These are phyloP conservation scores for Xylariaceae sp. DNA, from an alignment of 2,329 filamentous ascomycete species.

Conservation along the genomic window DNA sequence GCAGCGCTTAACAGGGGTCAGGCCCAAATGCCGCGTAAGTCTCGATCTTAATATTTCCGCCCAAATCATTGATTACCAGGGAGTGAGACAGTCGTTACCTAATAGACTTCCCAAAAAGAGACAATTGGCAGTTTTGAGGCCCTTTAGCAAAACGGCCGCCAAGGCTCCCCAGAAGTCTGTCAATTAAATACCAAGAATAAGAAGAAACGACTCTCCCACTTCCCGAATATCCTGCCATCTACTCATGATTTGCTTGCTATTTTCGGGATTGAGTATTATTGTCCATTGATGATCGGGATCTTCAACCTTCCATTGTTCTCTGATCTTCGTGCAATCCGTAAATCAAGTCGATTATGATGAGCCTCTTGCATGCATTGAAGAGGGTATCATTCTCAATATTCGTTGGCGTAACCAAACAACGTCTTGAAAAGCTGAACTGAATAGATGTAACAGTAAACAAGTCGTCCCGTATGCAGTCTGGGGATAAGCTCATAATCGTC, in stretches of 20 bases:
- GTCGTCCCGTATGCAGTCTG: not conserved
- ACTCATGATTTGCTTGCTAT: constrained; percentile 1
- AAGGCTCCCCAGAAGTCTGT: no score
- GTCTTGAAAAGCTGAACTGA: no score
- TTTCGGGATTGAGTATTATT: not conserved
- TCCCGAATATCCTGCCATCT: not conserved
- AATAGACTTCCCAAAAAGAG: no score
- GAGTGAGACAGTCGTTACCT: no score
- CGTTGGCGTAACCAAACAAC: no score
- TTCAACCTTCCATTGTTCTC: not conserved
- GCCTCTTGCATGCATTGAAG: no score
- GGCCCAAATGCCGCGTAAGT: constrained; percentile 11
- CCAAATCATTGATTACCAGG: no score
- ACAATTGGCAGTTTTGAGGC: no score
- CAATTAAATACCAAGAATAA: no score
- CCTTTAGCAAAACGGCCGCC: no score
- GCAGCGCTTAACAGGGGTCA: constrained; percentile 4
- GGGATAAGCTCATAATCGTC: not conserved
- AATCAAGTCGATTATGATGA: not conserved
- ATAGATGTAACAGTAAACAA: not conserved
- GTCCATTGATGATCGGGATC: constrained; percentile 7
- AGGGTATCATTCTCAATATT: no score
- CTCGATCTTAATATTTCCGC: not conserved
- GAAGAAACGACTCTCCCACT: no score
- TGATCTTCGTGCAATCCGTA: constrained; percentile 4